phyloP scores from a whole-genome alignment of 306 rosid species.

The Lathyrus sativus region DNA sequence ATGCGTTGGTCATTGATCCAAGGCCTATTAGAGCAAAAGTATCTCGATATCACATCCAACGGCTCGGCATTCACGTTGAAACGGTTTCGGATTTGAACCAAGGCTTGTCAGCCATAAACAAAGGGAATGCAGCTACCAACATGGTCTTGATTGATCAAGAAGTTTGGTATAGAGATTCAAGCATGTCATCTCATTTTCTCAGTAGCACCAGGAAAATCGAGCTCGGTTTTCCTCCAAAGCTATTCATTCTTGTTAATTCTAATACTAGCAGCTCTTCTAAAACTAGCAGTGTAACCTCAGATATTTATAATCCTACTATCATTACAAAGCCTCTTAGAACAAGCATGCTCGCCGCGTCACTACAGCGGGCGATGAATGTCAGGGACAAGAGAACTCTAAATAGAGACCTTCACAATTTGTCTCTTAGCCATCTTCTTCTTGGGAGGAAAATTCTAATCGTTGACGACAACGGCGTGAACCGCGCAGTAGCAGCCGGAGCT shows the following conservation, averaged over 20 bases:
- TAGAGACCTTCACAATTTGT: constrained; percentile 68
- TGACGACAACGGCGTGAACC: constrained; percentile 90
- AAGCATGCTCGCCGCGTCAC: constrained; percentile 91
- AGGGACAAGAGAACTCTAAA: constrained; percentile 67
- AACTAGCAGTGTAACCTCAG: constrained; percentile 39
- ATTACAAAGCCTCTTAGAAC: constrained; percentile 84
- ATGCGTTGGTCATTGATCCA: constrained; percentile 71
- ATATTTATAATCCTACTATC: constrained; percentile 48
- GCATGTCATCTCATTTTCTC: constrained; percentile 50
- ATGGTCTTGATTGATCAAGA: constrained; percentile 80
- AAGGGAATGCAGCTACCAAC: constrained; percentile 47
- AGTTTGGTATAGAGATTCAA: constrained; percentile 72
- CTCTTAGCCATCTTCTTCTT: constrained; percentile 69
- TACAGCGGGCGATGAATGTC: constrained; percentile 75
- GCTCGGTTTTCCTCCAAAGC: constrained; percentile 54
- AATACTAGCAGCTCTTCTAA: constrained; percentile 40
- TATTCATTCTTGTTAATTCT: constrained; percentile 75
- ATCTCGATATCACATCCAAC: constrained; percentile 82
- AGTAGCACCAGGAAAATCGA: constrained; percentile 44
- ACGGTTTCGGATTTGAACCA: constrained; percentile 66
- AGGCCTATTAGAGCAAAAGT: constrained; percentile 77
- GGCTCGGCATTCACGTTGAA: constrained; percentile 83
- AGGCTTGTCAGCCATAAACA: constrained; percentile 50
- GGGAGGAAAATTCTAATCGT: constrained; percentile 86
- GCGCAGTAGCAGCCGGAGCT: constrained; percentile 92